phyloP scores from a whole-genome alignment of 2,329 filamentous ascomycete species.

The Aureobasidium sp. region DNA sequence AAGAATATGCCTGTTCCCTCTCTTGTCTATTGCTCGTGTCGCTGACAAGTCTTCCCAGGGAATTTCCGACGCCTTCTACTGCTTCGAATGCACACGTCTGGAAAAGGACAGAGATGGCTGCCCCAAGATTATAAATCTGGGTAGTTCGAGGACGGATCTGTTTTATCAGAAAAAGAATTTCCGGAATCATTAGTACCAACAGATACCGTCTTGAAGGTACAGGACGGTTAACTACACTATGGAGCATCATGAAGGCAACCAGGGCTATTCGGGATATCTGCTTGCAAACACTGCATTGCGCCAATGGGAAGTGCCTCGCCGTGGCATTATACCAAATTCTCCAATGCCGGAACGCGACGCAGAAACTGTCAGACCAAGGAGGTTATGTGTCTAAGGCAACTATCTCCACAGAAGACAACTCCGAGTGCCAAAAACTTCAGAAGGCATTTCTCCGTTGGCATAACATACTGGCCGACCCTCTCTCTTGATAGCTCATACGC shows the following conservation, averaged over 20 bases:
- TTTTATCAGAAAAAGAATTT: conserved; percentile 68
- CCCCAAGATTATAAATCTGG: conserved; percentile 98
- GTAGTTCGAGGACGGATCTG: conserved; percentile 90
- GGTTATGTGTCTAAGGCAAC: not conserved
- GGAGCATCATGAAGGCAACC: not conserved
- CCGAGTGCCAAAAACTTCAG: not conserved
- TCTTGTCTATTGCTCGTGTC: not conserved
- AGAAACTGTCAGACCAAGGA: not conserved
- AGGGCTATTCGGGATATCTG: too few species aligned
- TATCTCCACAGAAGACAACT: not conserved
- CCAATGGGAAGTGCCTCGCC: not conserved
- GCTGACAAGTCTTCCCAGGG: conserved; percentile 40
- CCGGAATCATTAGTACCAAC: conserved; percentile 43
- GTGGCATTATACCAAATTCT: not conserved
- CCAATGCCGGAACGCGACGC: not conserved
- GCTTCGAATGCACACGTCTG: conserved; percentile 93
- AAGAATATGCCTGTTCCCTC: not conserved
- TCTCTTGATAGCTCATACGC: not conserved
- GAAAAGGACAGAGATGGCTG: conserved; percentile 97
- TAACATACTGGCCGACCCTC: not conserved
- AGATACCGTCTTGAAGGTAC: not conserved
- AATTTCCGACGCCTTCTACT: conserved; percentile 97
- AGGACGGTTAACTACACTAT: not conserved
- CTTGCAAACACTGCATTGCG: not conserved
- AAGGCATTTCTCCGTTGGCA: too few species aligned